Percentiles rank a stretch among this genome's conserved stretches.
These are phyloP conservation scores for Tulasnella sp. DNA, from an alignment of 768 basidiomycete species.

Conservation along the genomic window DNA sequence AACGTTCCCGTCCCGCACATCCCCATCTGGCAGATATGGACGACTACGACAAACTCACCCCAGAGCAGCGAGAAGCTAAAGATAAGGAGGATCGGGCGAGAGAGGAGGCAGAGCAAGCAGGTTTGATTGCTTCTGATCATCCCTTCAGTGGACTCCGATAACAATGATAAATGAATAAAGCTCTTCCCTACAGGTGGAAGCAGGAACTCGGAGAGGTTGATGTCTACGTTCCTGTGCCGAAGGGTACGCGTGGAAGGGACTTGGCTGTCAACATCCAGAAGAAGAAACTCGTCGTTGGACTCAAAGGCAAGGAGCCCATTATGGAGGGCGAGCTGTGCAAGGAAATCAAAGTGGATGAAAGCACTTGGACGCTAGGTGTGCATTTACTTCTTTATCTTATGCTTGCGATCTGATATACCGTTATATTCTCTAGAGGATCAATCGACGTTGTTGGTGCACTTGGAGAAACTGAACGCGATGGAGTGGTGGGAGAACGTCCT, in stretches of 20 bases:
- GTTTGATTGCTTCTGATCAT: conserved; percentile 38
- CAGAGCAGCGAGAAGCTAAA: conserved; percentile 63
- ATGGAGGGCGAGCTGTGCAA: conserved; percentile 85
- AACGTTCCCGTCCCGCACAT: background rate
- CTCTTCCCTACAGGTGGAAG: conserved; percentile 84
- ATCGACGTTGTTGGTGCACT: conserved; percentile 58
- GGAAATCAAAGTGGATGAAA: conserved; percentile 92
- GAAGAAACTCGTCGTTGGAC: conserved; percentile 69
- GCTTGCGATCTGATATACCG: background rate
- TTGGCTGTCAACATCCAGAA: conserved; percentile 68
- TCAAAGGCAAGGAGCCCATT: conserved; percentile 82
- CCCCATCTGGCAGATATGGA: conserved; percentile 16
- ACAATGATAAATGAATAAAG: conserved; percentile 36
- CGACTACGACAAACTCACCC: conserved; percentile 64
- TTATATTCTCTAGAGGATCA: conserved; percentile 56
- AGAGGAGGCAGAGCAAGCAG: conserved; percentile 75
- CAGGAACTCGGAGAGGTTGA: conserved; percentile 87
- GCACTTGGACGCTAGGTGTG: conserved; percentile 90
- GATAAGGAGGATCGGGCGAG: conserved; percentile 61
- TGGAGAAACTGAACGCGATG: conserved; percentile 80
- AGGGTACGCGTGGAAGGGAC: conserved; percentile 76
- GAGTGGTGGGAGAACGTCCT: conserved; percentile 98
- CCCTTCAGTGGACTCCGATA: background rate
- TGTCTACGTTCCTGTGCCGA: conserved; percentile 71
- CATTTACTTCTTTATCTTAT: conserved; percentile 23